phyloP scores from a whole-genome alignment of 805 yeast species.

The Limtongozyma cylindracea region DNA sequence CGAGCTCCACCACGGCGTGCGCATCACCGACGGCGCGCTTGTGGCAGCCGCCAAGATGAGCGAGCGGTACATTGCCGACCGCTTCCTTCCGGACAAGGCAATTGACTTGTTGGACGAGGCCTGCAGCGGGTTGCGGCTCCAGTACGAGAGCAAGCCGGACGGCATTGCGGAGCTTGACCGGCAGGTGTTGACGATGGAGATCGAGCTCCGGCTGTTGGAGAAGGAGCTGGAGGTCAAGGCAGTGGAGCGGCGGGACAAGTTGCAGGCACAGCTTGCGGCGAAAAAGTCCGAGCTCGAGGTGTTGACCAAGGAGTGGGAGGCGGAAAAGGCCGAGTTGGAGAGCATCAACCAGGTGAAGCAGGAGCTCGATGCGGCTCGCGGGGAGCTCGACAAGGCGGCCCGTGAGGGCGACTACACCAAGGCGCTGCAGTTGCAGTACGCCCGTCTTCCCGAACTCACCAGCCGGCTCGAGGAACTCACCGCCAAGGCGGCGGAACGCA shows the following conservation, averaged over 20 bases:
- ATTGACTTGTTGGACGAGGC: constrained; percentile 95
- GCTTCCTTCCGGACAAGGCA: constrained; percentile 89
- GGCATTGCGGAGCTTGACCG: constrained; percentile 77
- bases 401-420: constrained; percentile 66
- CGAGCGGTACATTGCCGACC: constrained; percentile 73
- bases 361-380: constrained; percentile 62
- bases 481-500: constrained; percentile 5
- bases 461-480: constrained; percentile 16
- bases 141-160: constrained; percentile 94
- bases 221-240: constrained; percentile 82
- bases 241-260: constrained; percentile 44
- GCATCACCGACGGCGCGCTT: constrained; percentile 76
- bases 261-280: constrained; percentile 37
- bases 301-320: constrained; percentile 69
- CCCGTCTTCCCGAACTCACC: constrained; percentile 66
- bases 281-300: constrained; percentile 44
- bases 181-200: constrained; percentile 76
- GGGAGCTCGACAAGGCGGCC: constrained; percentile 61
- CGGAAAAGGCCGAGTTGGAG: constrained; percentile 56
- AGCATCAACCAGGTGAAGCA: constrained; percentile 57
- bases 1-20: constrained; percentile 95
- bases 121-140: constrained; percentile 79
- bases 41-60: constrained; percentile 85
- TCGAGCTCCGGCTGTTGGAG: constrained; percentile 79
- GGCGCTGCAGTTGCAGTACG: constrained; percentile 78